Evolutionary conservation across 495 filamentous ascomycete genomes (phyloP), one percentile per base, ranked within the genome.

Genomic region (Amniculicola lignicola): DNA sequence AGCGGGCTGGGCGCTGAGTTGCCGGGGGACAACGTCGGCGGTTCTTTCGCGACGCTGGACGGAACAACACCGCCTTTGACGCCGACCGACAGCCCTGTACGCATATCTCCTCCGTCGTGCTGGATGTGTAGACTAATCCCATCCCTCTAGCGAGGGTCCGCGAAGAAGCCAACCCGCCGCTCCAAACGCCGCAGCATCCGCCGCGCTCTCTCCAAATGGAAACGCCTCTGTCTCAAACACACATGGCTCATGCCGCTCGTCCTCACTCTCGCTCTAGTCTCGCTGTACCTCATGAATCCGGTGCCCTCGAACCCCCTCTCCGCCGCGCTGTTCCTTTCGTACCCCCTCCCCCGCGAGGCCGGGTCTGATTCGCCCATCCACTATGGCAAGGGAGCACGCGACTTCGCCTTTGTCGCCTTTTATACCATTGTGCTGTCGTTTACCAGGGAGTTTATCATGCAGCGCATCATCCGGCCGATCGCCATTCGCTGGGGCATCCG

Each of bases 391-490:
- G 93, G 93, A 7, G 74, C 67, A 33, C 83, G 82, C 70, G 92
- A 97, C 69, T 79, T 95, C 45, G 82, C 84, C 18, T 93, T 97
- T 60, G 88, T 96, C 28, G 75, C 81, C 41, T 96, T 95, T 74
- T 96, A 96, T 75, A 93, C 80, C 25, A 74, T 96, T 36, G 81
- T 96, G 25, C 77, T 97, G 45, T 87, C 85, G 37, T 97, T 97
- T 72, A 94, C 89, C 19, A 91, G 92, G 59, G 92, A 97, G 68
- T 96, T 96, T 71, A 75, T 95, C 67, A 96, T 97, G 92, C 92
- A 96, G 75, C 87, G 88, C 60, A 53, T 95, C 40, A 80, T 97
- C 49, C 87, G 88, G 4, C 93, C 89, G 0, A 70, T 89, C 61
- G 91, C 90, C 3, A 73, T 82, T 22, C 76, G 74, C 52, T 81